A percentile compares a stretch with the other conserved stretches of the same genome.
These are phyloP conservation scores for Mucor circinelloides DNA, from an alignment of 371 early-diverging fungal genomes.

Conservation along the genomic window DNA sequence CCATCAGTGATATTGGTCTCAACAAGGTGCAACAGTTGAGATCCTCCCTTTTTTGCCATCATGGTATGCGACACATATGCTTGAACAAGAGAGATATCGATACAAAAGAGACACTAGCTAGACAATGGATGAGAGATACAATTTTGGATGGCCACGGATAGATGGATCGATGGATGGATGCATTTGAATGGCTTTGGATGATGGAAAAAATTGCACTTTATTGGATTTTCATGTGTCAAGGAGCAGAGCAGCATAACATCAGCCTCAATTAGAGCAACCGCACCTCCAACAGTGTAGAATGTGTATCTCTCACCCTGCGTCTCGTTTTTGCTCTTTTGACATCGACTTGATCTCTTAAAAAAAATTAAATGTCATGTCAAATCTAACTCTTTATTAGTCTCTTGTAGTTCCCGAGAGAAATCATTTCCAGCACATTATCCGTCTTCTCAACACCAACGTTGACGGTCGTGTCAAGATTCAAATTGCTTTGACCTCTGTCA, in stretches of 20 bases:
- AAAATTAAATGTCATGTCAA: not conserved
- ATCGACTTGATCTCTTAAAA: not conserved
- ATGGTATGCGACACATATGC: conserved; percentile 11
- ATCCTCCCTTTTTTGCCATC: conserved; percentile 20
- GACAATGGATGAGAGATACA: not conserved
- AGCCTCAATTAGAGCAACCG: not conserved
- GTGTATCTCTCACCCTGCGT: not conserved
- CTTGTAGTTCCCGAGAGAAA: conserved; percentile 88
- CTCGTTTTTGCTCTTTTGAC: not conserved
- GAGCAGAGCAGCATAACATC: not conserved
- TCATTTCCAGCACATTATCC: conserved; percentile 97
- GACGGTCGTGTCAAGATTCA: conserved; percentile 96
- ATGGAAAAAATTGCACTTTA: not conserved
- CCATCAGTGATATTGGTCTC: not conserved
- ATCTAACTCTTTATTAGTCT: conserved; percentile 59
- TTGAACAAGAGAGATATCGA: not conserved
- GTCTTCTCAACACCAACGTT: conserved; percentile 99
- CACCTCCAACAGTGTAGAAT: not conserved
- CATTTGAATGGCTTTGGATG: not conserved
- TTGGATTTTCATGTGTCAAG: not conserved
- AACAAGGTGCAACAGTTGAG: conserved; percentile 1
- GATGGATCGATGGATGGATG: conserved; percentile 24
- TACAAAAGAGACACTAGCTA: not conserved
- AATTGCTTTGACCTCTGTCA: conserved; percentile 97
- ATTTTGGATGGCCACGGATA: not conserved